These are phyloP conservation scores for Apodospora peruviana DNA, from an alignment of 495 filamentous ascomycete genomes.

Conservation along the genomic window DNA sequence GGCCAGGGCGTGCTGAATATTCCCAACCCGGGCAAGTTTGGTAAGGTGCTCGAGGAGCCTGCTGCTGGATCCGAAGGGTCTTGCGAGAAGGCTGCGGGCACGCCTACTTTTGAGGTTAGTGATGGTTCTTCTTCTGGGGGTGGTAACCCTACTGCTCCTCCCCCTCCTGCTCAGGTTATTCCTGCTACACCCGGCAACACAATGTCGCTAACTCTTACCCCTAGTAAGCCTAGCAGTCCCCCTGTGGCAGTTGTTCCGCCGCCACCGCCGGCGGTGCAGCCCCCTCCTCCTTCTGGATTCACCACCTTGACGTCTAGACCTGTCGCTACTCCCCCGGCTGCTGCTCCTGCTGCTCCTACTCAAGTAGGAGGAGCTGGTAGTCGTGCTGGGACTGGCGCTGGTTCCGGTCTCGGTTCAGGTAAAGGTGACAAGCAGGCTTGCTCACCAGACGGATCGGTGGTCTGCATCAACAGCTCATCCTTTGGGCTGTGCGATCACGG, in stretches of 20 bases:
- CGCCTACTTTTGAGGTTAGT: conserved; percentile 12
- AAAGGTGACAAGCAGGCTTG: background rate
- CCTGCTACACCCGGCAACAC: background rate
- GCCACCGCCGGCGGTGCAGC: no score
- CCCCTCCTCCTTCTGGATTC: no score
- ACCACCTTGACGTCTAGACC: no score
- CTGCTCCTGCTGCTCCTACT: background rate
- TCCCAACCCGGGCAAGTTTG: conserved; percentile 24
- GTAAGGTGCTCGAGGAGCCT: conserved; percentile 17
- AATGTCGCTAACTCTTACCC: no score
- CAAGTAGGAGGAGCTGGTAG: background rate
- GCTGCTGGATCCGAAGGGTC: conserved; percentile 37
- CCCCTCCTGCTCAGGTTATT: background rate
- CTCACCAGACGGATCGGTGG: conserved; percentile 9
- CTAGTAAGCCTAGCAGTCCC: no score
- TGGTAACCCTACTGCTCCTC: background rate
- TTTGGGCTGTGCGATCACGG: conserved; percentile 19
- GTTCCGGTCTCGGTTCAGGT: background rate
- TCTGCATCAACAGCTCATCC: conserved; percentile 9
- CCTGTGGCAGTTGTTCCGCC: no score
- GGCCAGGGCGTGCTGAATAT: conserved; percentile 18
- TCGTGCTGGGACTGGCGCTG: background rate
- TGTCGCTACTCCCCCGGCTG: conserved; percentile 1
- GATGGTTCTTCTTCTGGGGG: background rate
- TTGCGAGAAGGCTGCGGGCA: conserved; percentile 47